Base-by-base conservation (phyloP, 192 early-diverging fungal genomes). In the Backusella australiensis region DNA sequence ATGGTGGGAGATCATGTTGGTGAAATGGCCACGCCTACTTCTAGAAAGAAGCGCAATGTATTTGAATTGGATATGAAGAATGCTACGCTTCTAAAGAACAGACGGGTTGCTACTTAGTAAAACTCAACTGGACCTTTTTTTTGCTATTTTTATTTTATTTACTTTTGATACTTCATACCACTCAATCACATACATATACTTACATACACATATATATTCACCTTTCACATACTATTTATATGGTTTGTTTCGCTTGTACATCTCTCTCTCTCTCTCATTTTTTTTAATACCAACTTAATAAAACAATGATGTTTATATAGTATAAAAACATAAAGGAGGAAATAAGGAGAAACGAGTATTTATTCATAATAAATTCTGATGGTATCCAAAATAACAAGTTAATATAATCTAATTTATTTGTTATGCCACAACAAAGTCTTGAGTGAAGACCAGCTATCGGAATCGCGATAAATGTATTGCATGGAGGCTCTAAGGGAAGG, bases 381-480 rank as follows among this genome's bases (percentile, higher is more conserved):
- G 56, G 56, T 63, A 63, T 63, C 23, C 11, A 63, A 63, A 63
- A 21, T 1, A 21, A 21, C 9, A 63, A 63, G 26, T 63, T 29
- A 29, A 63, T 32, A 32, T 32, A n/a, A 29, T 63, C 56, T 63
- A 63, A 46, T 12, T 63, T 87, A 93, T 86, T 93, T 93, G 86
- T 95, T 95, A 74, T 94, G 93, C 93, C 93, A 95, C 69, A 95
- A 80, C 72, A 92, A 88, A 73, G 87, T 94, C 77, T 86, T 87
- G 29, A 94, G 85, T 66, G 91, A 90, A 46, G 84, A 82, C 92
- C 94, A 96, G 68, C 83, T 81, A 83, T 94, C 89, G 11, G 94
- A 96, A 77, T 98, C 97, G 42, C 91, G 89, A 84, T 98, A 98
- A 32, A 98, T 85, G 75, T 98, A 98, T 72, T 93, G 91, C 97